Evolutionary conservation across 2,329 filamentous ascomycete genomes (phyloP), one percentile per base, ranked within the genome.

Genomic region (Alternaria sp.): DNA sequence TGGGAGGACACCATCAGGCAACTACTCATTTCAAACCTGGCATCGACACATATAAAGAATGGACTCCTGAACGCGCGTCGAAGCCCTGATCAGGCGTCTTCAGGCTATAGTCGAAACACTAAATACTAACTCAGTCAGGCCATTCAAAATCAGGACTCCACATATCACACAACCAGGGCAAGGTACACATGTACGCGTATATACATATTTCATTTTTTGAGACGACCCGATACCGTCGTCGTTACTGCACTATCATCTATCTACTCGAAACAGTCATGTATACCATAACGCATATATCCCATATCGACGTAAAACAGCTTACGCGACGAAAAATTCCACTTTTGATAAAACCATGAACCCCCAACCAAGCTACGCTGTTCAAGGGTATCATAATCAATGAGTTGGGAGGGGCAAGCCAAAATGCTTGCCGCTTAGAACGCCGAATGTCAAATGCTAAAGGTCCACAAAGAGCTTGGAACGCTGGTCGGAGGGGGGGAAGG

Each of bases 321-420:
- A 50, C 30, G 44, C 55, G 45, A 50, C 30, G 44, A 45, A 23
- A 61, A 55, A 56, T 14, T 44, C 21, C 55, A 63, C 60, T 60
- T 60, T 60, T 60, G 15, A 55, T 47, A 54, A 54, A 21, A 18
- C 43, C 43, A 46, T 51, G 28, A 26, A 63, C 45, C 26, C 61
- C 61, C 58, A 64, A 54, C 58, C 58, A 54, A 59, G 47, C 57
- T 54, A 46, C 61, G 58, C 62, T 61, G 58, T 55, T 44, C 58
- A 58, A 58, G 61, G 62, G 58, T 49, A 60, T 59, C 44, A 25
- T 28, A 47, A 41, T 28, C 53, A 41, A 23, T n/a, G 15, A 46
- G 41, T 46, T 49, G 49, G 28, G 28, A 33, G 21, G 18, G 14
- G 53, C 53, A 28, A 21, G 53, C 53, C 53, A 55, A 28, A 44